phyloP scores from a whole-genome alignment of 805 yeast species.

The Cyberlindnera galapagoensis region DNA sequence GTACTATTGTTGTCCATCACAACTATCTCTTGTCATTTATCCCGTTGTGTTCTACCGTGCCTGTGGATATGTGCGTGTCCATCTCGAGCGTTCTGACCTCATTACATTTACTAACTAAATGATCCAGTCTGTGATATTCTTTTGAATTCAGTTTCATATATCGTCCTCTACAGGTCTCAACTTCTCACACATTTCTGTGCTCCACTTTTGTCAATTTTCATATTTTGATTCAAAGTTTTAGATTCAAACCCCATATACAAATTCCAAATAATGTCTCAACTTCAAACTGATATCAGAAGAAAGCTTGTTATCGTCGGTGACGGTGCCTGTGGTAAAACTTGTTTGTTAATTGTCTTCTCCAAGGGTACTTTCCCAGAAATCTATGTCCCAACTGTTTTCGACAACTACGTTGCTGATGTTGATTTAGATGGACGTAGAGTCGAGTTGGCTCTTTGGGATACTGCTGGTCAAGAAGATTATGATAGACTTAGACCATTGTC shows the following conservation, averaged over 20 bases:
- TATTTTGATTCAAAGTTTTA: no score
- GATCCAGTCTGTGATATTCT: no score
- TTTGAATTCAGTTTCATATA: no score
- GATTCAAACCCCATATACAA: not conserved
- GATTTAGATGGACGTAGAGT: slow-evolving; percentile 88
- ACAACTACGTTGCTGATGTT: slow-evolving; percentile 95
- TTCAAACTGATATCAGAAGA: slow-evolving; percentile 41
- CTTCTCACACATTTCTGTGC: no score
- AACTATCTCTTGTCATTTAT: no score
- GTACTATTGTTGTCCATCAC: no score
- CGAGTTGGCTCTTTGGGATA: slow-evolving; percentile 94
- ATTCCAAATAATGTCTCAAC: slow-evolving; percentile 20
- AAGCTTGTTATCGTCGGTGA: slow-evolving; percentile 94
- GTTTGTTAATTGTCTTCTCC: slow-evolving; percentile 78
- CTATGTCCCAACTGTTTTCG: slow-evolving; percentile 94
- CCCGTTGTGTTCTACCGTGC: no score
- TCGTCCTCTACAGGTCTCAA: no score
- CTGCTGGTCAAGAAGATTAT: slow-evolving; percentile 98
- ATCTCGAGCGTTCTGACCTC: no score
- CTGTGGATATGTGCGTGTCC: no score
- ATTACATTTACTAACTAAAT: no score
- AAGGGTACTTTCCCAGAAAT: slow-evolving; percentile 92
- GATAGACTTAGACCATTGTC: slow-evolving; percentile 88
- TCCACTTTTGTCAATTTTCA: no score
- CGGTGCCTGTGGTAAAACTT: slow-evolving; percentile 97